Evolutionary conservation across 1,284 basidiomycete genomes (phyloP), one percentile per base, ranked within the genome.

Genomic region (Apiotrichum domesticum): DNA sequence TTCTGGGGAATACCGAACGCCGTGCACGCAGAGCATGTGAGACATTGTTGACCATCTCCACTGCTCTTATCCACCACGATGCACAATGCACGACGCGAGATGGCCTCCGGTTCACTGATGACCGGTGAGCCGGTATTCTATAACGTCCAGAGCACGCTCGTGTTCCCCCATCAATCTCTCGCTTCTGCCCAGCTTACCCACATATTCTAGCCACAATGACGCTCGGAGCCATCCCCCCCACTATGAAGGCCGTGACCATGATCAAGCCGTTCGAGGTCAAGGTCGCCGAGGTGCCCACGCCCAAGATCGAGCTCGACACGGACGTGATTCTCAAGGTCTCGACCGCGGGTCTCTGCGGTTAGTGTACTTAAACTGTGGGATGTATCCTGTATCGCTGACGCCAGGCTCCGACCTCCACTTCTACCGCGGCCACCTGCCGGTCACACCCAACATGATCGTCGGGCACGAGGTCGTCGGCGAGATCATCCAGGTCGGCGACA

Each of bases 401-500:
- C 21, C 50, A 73, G 90, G 90, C 65, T 89, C 87, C 61, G 89
- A 92, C 75, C 77, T 91, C 35, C 90, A 93, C 66, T 74, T 83
- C 43, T 91, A 90, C 68, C 80, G 88, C 50, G 87, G 86, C 0
- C 79, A 79, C 35, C 80, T 78, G 49, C 62, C 56, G 14, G n/a
- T 33, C 21, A 13, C 35, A 7, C 55, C 54, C 1, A 67, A 63
- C 21, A 73, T 66, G 57, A 64, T 67, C 49, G 60, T 71, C 47
- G 90, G 90, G 1, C 90, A 94, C 69, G 90, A 94, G 72, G 86
- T 92, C 61, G 81, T 89, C 29, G 90, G 91, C 21, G 82, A 85
- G 69, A 81, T 94, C 21, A 77, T 88, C 37, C 81, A 84, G 29
- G 81, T 90, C 4, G 90, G 90, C n/a, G 73, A 79, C 4, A 85